A percentile compares a stretch with the other conserved stretches of the same genome.
phyloP scores from a whole-genome alignment of 179 eudicot genomes.

The Heliamphora pulchella region DNA sequence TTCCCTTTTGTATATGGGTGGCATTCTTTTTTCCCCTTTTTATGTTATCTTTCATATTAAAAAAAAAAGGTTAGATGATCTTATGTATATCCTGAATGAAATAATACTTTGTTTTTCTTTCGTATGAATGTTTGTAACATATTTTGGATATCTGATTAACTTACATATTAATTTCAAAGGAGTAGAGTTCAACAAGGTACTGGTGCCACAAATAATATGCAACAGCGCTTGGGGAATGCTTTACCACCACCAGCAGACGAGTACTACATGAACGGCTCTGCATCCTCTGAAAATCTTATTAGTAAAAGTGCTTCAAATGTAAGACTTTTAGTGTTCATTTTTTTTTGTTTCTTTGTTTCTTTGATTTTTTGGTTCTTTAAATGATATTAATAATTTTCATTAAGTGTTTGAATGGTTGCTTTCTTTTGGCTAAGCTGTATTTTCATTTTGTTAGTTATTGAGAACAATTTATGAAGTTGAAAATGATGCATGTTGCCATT shows the following conservation, averaged over 20 bases:
- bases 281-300: slow-evolving; percentile 32
- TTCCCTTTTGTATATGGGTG: too few relatives aligned
- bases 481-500: background rate
- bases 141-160: slow-evolving; percentile 24
- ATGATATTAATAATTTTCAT: background rate
- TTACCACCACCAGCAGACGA: slow-evolving; percentile 61
- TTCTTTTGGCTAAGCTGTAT: slow-evolving; percentile 1
- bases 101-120: slow-evolving; percentile 8
- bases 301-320: slow-evolving; percentile 46
- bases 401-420: background rate
- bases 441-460: background rate
- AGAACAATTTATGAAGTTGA: background rate
- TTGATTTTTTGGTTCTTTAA: background rate
- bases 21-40: too few relatives aligned
- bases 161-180: slow-evolving; percentile 28
- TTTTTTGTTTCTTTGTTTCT: background rate
- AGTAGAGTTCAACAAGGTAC: slow-evolving; percentile 64
- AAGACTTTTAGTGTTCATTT: slow-evolving; percentile 20
- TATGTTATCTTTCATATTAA: too few relatives aligned
- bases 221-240: slow-evolving; percentile 35
- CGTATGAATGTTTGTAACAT: background rate
- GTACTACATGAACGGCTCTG: slow-evolving; percentile 28
- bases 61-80: background rate
- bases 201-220: slow-evolving; percentile 20
- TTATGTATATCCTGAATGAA: background rate